These are phyloP conservation scores for Ilyonectria sp. DNA, from an alignment of 2,329 filamentous ascomycete genomes.

Conservation along the genomic window DNA sequence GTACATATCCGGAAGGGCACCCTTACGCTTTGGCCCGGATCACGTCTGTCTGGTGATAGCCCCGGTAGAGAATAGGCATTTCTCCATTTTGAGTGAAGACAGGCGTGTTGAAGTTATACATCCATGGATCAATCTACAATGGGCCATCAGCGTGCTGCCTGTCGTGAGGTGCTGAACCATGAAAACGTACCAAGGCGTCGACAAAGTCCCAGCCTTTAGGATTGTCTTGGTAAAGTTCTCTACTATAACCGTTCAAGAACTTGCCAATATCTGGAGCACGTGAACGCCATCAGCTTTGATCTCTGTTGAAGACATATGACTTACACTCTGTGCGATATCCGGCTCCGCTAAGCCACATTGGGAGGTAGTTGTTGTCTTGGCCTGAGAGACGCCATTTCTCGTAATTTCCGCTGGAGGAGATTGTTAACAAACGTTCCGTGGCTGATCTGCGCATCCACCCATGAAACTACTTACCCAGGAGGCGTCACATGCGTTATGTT, in stretches of 20 bases:
- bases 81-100: constrained; percentile 24
- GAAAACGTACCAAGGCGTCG: constrained; percentile 12
- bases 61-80: constrained; percentile 22
- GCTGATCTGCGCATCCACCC: too few species aligned
- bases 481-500: constrained; percentile 22
- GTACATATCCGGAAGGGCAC: neutral
- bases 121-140: constrained; percentile 20
- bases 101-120: constrained; percentile 22
- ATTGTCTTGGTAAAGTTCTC: constrained; percentile 13
- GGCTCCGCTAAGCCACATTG: constrained; percentile 20
- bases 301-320: neutral
- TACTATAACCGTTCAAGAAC: constrained; percentile 21
- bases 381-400: constrained; percentile 21
- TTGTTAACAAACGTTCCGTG: neutral
- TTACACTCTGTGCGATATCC: constrained; percentile 24
- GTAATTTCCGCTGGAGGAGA: constrained; percentile 2
- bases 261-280: constrained; percentile 17
- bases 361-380: constrained; percentile 9
- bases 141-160: neutral
- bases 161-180: neutral
- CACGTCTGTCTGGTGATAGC: constrained; percentile 32
- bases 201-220: constrained; percentile 18
- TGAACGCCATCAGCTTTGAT: neutral
- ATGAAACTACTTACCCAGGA: constrained; percentile 4
- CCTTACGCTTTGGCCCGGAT: constrained; percentile 28